These are phyloP conservation scores for Pleurotus tuoliensis DNA, from an alignment of 768 basidiomycete species.

Conservation along the genomic window DNA sequence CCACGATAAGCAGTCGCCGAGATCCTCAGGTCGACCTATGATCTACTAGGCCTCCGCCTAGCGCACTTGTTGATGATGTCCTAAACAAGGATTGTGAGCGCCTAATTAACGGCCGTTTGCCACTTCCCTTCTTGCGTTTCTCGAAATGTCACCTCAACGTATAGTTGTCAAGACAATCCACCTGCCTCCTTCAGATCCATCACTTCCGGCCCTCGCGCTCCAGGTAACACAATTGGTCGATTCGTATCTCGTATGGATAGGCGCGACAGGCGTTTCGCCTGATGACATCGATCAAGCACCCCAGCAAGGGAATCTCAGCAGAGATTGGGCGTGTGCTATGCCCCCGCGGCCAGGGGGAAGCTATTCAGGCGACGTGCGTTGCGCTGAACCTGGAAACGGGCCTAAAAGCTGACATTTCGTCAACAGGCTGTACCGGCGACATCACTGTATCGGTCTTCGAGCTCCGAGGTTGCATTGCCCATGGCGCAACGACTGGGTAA, in stretches of 20 bases:
- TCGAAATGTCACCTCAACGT: slow-evolving; percentile 9
- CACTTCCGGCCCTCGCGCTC: slow-evolving; percentile 56
- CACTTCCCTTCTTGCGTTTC: not conserved
- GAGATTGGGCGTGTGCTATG: slow-evolving; percentile 86
- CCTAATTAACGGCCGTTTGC: too few species aligned
- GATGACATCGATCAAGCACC: slow-evolving; percentile 47
- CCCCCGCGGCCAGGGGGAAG: slow-evolving; percentile 41
- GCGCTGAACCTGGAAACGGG: not conserved
- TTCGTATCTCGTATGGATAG: slow-evolving; percentile 83
- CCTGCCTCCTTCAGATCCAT: slow-evolving; percentile 44
- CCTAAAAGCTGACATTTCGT: not conserved
- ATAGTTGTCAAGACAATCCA: slow-evolving; percentile 47
- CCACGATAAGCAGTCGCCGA: too few species aligned
- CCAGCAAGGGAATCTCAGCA: slow-evolving; percentile 52
- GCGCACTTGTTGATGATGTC: too few species aligned
- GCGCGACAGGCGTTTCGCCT: slow-evolving; percentile 45
- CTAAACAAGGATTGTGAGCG: too few species aligned
- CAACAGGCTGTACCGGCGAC: slow-evolving; percentile 46
- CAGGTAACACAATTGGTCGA: slow-evolving; percentile 65
- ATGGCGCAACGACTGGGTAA: slow-evolving; percentile 83
- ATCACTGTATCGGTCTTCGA: slow-evolving; percentile 57
- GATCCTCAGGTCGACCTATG: too few species aligned
- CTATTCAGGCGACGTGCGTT: not conserved
- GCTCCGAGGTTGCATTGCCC: slow-evolving; percentile 59
- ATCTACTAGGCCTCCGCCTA: too few species aligned